phyloP scores from a whole-genome alignment of 768 basidiomycete genomes.

The Tubosaeta brunneosetosa region DNA sequence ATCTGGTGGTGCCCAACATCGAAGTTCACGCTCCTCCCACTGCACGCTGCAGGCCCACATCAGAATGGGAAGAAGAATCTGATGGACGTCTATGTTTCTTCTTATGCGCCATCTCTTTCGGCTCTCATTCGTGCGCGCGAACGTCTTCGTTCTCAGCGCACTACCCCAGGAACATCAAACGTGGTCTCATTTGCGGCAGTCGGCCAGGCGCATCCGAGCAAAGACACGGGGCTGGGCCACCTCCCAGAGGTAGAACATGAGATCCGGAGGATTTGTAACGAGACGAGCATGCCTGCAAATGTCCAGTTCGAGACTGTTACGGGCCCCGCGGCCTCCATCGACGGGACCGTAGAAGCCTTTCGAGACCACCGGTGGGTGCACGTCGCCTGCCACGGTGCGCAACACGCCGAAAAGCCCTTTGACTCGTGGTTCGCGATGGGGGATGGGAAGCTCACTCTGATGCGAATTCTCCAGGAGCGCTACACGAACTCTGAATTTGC shows the following conservation, averaged over 20 bases:
- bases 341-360: no score
- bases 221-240: background rate
- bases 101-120: background rate
- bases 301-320: no score
- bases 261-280: background rate
- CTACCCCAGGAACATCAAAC: background rate
- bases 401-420: background rate
- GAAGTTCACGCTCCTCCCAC: no score
- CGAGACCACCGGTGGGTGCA: no score
- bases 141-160: background rate
- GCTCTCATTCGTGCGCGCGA: background rate
- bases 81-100: background rate
- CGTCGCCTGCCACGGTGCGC: no score
- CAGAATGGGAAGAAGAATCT: no score
- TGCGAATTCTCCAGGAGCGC: background rate
- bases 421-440: conserved; percentile 1
- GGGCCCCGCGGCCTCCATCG: no score
- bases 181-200: background rate
- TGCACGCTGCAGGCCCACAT: no score
- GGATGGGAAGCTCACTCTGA: background rate
- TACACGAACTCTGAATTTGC: background rate
- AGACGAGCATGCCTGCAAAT: background rate
- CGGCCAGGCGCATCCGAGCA: background rate
- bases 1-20: no score
- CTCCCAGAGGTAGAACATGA: background rate